A percentile compares a stretch with the other conserved stretches of the same genome.
phyloP scores from a whole-genome alignment of 2,329 filamentous ascomycete species.

The Paecilomyces sp. region DNA sequence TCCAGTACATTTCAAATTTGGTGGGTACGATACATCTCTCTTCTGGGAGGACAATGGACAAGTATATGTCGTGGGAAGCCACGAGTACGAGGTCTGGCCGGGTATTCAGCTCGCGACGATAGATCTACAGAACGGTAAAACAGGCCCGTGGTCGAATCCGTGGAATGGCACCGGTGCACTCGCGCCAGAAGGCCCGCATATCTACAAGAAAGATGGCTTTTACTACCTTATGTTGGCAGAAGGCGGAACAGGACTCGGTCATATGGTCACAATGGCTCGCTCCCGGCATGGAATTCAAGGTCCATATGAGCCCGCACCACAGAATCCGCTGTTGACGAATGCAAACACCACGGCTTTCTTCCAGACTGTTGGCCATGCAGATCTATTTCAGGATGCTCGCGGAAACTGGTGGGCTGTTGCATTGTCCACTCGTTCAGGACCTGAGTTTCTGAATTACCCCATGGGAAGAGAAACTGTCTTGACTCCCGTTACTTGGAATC shows the following conservation, averaged over 20 bases:
- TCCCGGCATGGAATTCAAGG: constrained; percentile 22
- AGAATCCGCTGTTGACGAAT: constrained; percentile 37
- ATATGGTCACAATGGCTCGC: constrained; percentile 22
- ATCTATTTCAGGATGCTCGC: constrained; percentile 46
- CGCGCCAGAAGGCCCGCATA: constrained; percentile 43
- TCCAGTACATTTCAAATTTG: constrained; percentile 30
- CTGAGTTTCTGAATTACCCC: constrained; percentile 27
- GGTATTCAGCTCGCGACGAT: constrained; percentile 7
- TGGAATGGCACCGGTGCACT: constrained; percentile 44
- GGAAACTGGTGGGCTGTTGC: constrained; percentile 50
- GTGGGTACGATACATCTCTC: constrained; percentile 40
- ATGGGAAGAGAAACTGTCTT: constrained; percentile 52
- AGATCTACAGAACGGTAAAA: constrained; percentile 21
- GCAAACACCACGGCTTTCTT: constrained; percentile 31
- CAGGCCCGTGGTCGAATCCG: constrained; percentile 1
- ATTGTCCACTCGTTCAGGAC: constrained; percentile 34
- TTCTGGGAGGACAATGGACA: constrained; percentile 38
- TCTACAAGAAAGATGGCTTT: constrained; percentile 42
- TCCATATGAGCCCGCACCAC: constrained; percentile 33
- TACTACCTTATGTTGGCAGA: constrained; percentile 46
- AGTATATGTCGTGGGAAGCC: constrained; percentile 26
- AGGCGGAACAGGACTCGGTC: constrained; percentile 27
- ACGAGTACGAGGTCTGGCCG: neutral
- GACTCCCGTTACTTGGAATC: constrained; percentile 42
- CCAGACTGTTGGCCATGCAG: constrained; percentile 52